These are phyloP conservation scores for Kingdonia uniflora DNA, from an alignment of 164 flowering plant genomes.

Conservation along the genomic window DNA sequence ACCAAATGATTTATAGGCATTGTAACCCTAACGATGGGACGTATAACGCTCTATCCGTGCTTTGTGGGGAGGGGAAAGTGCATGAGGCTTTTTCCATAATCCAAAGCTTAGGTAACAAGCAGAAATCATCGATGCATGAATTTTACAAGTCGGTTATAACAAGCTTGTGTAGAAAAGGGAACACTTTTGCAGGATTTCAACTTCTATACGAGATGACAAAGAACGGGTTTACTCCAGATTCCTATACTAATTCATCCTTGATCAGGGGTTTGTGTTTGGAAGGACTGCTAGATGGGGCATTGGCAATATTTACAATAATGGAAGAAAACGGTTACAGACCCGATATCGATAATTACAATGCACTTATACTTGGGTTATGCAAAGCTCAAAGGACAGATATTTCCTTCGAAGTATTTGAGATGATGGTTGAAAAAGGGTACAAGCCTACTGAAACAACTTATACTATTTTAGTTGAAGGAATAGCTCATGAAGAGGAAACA, in stretches of 20 bases:
- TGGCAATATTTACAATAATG: slow-evolving; percentile 51
- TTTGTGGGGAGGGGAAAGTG: slow-evolving; percentile 52
- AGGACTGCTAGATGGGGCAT: slow-evolving; percentile 68
- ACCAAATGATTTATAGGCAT: slow-evolving; percentile 45
- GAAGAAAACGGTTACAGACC: slow-evolving; percentile 49
- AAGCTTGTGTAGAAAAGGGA: slow-evolving; percentile 75
- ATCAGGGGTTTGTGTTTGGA: slow-evolving; percentile 82
- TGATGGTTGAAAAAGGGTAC: slow-evolving; percentile 55
- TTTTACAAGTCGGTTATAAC: slow-evolving; percentile 52
- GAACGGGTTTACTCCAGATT: slow-evolving; percentile 61
- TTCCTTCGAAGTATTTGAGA: slow-evolving; percentile 43
- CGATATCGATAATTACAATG: slow-evolving; percentile 55
- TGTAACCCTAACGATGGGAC: slow-evolving; percentile 77
- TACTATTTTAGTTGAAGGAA: slow-evolving; percentile 71
- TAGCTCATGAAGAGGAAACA: slow-evolving; percentile 53
- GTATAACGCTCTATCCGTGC: slow-evolving; percentile 60
- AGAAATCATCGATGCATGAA: slow-evolving; percentile 35
- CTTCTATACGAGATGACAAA: slow-evolving; percentile 69
- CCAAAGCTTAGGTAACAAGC: slow-evolving; percentile 49
- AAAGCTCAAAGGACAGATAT: slow-evolving; percentile 52
- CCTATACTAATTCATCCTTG: slow-evolving; percentile 62
- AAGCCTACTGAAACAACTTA: slow-evolving; percentile 76
- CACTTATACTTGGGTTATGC: slow-evolving; percentile 75
- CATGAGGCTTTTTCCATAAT: slow-evolving; percentile 69
- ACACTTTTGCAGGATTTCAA: slow-evolving; percentile 69